Conservation (phyloP, 139 green algal species). For the Parachlorella kessleri region DNA sequence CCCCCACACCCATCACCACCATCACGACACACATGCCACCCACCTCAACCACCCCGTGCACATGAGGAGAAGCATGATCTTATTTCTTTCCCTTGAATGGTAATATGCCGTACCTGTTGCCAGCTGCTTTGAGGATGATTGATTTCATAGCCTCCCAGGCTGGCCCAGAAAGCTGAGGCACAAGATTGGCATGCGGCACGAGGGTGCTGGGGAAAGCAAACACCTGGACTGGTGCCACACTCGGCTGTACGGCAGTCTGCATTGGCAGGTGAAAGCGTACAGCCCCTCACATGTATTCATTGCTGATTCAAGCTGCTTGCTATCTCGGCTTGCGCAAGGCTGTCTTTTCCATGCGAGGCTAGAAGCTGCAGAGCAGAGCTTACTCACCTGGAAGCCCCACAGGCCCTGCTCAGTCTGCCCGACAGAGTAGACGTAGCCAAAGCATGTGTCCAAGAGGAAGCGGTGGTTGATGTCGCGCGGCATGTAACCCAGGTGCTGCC, state of each 20-base stretch:
- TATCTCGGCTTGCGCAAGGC: neutral
- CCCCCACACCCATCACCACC: too few species aligned
- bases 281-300: neutral
- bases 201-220: neutral
- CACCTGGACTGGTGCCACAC: conserved; percentile 5
- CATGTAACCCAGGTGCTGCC: conserved; percentile 49
- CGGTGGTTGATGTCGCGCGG: conserved; percentile 28
- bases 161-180: neutral
- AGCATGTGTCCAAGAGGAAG: conserved; percentile 36
- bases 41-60: too few species aligned
- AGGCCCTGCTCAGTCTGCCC: conserved; percentile 6
- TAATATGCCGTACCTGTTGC: too few species aligned
- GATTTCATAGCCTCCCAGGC: too few species aligned
- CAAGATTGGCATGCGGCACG: neutral
- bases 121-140: too few species aligned
- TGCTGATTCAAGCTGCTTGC: neutral
- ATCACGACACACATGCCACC: too few species aligned
- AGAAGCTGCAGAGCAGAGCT: neutral
- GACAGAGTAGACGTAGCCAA: conserved; percentile 8
- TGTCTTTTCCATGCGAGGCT: too few species aligned
- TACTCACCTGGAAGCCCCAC: conserved; percentile 23
- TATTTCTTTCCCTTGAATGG: too few species aligned
- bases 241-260: conserved; percentile 14
- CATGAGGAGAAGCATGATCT: too few species aligned
- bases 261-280: neutral